Evolutionary conservation across 805 yeast genomes (phyloP), one percentile per base, ranked within the genome.

Genomic region (Saccharomycopsis capsularis): DNA sequence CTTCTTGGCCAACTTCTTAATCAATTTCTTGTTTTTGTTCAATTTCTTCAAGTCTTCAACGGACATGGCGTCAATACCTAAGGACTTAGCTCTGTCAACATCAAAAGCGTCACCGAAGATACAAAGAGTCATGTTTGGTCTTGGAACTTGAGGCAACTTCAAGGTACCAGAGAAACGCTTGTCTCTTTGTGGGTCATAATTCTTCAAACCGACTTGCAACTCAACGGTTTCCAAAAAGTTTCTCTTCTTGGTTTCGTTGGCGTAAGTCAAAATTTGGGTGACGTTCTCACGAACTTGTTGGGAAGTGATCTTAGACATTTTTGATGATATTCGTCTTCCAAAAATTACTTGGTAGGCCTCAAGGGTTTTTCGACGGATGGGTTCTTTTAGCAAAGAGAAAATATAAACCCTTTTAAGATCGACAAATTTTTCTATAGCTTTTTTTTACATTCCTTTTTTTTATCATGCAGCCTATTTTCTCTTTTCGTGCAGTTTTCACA

Each of bases 121-220:
- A 79, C 99, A 93, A 80, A 93, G 76, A 76, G 98, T 86, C 98
- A 93, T 88, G 96, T 93, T 93, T 79, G 99, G 99, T 83, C 99
- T 95, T 80, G 99, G 99, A 63, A 95, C 96, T 70, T 82, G 83
- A 70, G 99, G 99, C 67, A 93, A 81, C 79, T 83, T 93, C 78
- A 93, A 83, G 70, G 98, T 70, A 79, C 99, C 99, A 73, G 98
- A 91, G 97, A 93, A 93, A 89, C 99, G 98, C 90, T 93, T 93
- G 79, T 93, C 99, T 87, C 99, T 90, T 82, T 93, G 99, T 71
- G 99, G 98, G 75, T 93, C 99, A 78, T 93, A 93, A 95, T 93
- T 93, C 90, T 93, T 93, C 67, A 93, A 83, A 76, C 99, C 99
- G 70, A 93, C 95, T 81, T 93, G 99, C 72, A 93, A 82, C 81